Base-by-base conservation (phyloP, 306 rosid species). In the Styphnolobium japonicum region DNA sequence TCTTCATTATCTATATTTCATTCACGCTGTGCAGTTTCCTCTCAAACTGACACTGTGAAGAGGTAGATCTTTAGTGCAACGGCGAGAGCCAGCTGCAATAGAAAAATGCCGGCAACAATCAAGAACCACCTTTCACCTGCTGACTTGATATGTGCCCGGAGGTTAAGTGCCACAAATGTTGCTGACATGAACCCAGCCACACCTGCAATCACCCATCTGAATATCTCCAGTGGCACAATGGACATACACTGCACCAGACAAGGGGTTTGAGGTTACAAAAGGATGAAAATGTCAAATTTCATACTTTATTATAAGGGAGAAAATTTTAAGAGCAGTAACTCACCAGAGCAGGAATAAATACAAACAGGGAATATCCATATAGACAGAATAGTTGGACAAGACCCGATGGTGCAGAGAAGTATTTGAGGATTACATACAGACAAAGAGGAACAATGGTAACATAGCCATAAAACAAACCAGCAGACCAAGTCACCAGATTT, bases 101-200 rank as follows among this genome's bases (percentile, higher is more conserved):
- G 86, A 82, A 92, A 95, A 84, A 95, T 95, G 75, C 90, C 90
- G 14, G 94, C 98, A 62, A 95, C 98, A 79, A 91, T 92, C 78
- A 95, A 57, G 89, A 95, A 84, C 98, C 98, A 95, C 80, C 95
- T 87, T 84, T 89, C 97, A 46, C 98, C 98, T 0, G 98, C 96
- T 33, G 98, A 92, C 55, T 78, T 80, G 16, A 95, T 95, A 81
- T 95, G 98, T 42, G 98, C 97, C 49, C 92, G 88, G 19, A 95
- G 98, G 84, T 95, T 92, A 60, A 89, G 88, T 52, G 98, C 98
- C 76, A 95, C 87, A 86, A 95, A 95, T 37, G 94, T 86, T 60
- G 98, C 97, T 2, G 97, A 92, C 97, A 94, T 94, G 48, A 94
- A 76, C 76, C 98, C 98, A 0, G 97, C 97, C 42, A 94, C 86